These are phyloP conservation scores for Cystobasidiaceae sp. DNA, from an alignment of 1,284 basidiomycete species.

Conservation along the genomic window DNA sequence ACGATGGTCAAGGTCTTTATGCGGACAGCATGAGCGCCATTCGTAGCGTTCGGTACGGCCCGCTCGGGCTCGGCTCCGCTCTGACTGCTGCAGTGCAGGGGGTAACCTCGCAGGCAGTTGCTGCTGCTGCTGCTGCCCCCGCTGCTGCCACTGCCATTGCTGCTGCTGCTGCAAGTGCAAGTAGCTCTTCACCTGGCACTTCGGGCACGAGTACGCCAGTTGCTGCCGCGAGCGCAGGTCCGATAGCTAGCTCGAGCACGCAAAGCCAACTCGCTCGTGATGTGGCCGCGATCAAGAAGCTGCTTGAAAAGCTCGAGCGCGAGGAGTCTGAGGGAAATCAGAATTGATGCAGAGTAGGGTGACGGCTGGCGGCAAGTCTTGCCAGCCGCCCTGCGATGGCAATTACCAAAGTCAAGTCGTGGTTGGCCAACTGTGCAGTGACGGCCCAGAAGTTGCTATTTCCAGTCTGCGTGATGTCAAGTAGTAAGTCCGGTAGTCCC, in stretches of 20 bases:
- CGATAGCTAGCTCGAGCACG: background rate
- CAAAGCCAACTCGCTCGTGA: slow-evolving; percentile 12
- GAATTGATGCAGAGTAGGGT: background rate
- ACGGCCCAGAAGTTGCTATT: too few relatives aligned
- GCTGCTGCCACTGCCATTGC: background rate
- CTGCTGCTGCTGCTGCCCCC: background rate
- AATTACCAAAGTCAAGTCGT: too few relatives aligned
- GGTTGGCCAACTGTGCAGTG: too few relatives aligned
- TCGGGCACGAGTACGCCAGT: background rate
- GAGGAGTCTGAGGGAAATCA: background rate
- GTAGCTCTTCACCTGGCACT: background rate
- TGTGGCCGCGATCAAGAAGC: slow-evolving; percentile 25
- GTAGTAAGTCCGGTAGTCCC: too few relatives aligned
- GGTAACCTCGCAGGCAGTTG: background rate
- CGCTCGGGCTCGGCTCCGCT: too few relatives aligned
- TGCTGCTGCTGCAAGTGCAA: background rate
- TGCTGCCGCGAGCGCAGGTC: background rate
- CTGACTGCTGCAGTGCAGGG: background rate
- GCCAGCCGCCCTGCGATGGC: too few relatives aligned
- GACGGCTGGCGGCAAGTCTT: too few relatives aligned
- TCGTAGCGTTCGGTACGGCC: background rate
- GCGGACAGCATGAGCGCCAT: slow-evolving; percentile 22
- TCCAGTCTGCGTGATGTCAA: too few relatives aligned
- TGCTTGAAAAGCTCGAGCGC: slow-evolving; percentile 31
- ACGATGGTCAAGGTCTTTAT: slow-evolving; percentile 60